These are phyloP conservation scores for Saccharata proteae DNA, from an alignment of 2,329 filamentous ascomycete species.

Conservation along the genomic window DNA sequence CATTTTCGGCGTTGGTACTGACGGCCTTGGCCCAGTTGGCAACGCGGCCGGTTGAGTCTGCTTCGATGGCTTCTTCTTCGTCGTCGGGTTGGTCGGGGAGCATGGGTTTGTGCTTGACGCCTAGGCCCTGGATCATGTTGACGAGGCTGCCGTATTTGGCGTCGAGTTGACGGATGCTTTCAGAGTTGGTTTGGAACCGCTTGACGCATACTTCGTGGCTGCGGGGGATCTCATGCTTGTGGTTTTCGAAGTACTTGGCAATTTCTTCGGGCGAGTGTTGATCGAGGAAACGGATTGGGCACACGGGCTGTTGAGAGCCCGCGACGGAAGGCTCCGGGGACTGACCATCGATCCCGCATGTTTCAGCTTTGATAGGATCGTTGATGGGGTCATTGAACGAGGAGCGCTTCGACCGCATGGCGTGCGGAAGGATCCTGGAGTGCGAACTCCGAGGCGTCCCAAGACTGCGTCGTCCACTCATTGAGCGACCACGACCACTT, in stretches of 20 bases:
- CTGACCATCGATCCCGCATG: constrained; percentile 31
- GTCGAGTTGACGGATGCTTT: constrained; percentile 76
- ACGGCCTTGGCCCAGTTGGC: constrained; percentile 78
- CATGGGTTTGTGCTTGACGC: constrained; percentile 78
- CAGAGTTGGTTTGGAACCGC: constrained; percentile 76
- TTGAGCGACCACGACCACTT: constrained; percentile 28
- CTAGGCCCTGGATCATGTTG: constrained; percentile 87
- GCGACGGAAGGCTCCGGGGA: constrained; percentile 30
- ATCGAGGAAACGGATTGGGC: constrained; percentile 85
- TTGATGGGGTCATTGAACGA: constrained; percentile 31
- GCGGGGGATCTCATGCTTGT: constrained; percentile 88
- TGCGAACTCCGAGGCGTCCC: constrained; percentile 28
- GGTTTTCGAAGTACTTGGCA: constrained; percentile 83
- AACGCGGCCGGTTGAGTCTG: constrained; percentile 55
- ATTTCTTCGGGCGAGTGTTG: constrained; percentile 89
- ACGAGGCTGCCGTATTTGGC: constrained; percentile 88
- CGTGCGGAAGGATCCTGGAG: constrained; percentile 22
- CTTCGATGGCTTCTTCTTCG: constrained; percentile 28
- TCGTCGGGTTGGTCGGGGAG: constrained; percentile 47
- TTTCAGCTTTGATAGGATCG: constrained; percentile 31
- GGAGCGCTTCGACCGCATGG: constrained; percentile 25
- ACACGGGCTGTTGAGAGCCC: constrained; percentile 46
- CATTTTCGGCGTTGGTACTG: constrained; percentile 40
- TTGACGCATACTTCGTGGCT: constrained; percentile 89
- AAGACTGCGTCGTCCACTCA: constrained; percentile 34